Percentiles rank a stretch among this genome's conserved stretches.
Evolutionary conservation across 805 yeast species (phyloP).

Genomic region (Metschnikowia lochheadii): DNA sequence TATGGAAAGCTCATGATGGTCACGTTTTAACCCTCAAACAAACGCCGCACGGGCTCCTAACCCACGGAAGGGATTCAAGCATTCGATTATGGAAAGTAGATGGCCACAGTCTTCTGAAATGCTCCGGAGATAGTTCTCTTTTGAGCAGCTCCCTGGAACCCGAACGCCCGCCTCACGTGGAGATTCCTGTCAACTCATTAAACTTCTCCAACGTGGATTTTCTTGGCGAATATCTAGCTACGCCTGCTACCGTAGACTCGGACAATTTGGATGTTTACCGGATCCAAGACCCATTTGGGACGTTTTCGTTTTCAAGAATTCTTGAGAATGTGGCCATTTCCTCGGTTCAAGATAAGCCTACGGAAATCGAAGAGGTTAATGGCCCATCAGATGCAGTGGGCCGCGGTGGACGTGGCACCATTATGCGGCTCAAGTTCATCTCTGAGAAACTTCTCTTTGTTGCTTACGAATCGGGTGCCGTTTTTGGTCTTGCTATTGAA

Average conservation of each 20-base stretch:
- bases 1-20: constrained; percentile 58
- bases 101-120: neutral
- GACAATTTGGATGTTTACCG: constrained; percentile 60
- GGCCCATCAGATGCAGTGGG: constrained; percentile 1
- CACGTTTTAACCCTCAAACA: constrained; percentile 45
- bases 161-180: constrained; percentile 25
- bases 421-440: constrained; percentile 53
- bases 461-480: constrained; percentile 76
- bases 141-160: constrained; percentile 2
- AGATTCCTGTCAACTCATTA: constrained; percentile 67
- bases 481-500: constrained; percentile 26
- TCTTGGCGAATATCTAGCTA: constrained; percentile 29
- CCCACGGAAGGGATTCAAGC: constrained; percentile 67
- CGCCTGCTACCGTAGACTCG: constrained; percentile 65
- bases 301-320: constrained; percentile 26
- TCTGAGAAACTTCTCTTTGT: constrained; percentile 31
- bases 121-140: constrained; percentile 6
- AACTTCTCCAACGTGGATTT: constrained; percentile 62
- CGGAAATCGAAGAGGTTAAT: constrained; percentile 9
- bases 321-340: constrained; percentile 27
- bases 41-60: constrained; percentile 34
- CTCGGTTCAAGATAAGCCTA: neutral
- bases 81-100: constrained; percentile 43
- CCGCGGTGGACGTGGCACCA: constrained; percentile 51
- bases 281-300: constrained; percentile 21